A percentile compares a stretch with the other conserved stretches of the same genome.
Evolutionary conservation across 2,329 filamentous ascomycete species (phyloP).

Genomic region (Diaporthe velutina): DNA sequence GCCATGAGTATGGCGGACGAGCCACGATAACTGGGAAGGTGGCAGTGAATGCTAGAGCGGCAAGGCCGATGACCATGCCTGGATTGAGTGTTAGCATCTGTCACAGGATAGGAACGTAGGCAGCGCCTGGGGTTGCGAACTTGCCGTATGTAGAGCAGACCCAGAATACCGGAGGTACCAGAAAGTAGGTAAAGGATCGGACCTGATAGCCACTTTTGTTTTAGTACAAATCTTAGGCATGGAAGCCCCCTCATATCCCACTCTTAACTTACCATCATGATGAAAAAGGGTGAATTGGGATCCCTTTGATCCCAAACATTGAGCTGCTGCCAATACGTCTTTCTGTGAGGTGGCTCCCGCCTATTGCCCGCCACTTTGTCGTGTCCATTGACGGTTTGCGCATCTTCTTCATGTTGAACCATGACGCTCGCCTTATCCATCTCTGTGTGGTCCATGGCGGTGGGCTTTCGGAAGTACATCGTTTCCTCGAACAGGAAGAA

Average conservation of each 20-base stretch:
- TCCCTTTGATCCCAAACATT: background rate
- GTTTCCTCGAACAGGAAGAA: background rate
- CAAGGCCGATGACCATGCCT: background rate
- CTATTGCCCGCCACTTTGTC: background rate
- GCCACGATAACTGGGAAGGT: background rate
- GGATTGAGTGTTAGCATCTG: background rate
- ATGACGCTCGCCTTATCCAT: background rate
- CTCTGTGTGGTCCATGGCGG: background rate
- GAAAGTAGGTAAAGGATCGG: background rate
- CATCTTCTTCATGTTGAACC: background rate
- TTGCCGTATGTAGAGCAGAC: background rate
- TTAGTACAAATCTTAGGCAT: background rate
- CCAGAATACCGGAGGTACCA: background rate
- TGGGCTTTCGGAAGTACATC: background rate
- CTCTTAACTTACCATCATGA: background rate
- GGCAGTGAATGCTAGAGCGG: background rate
- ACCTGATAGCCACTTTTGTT: background rate
- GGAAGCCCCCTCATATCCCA: background rate
- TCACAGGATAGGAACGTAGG: background rate
- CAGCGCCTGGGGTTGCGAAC: background rate
- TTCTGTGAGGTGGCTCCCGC: background rate
- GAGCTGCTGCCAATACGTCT: background rate
- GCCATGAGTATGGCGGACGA: background rate
- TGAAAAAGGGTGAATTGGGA: background rate
- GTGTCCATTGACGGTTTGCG: background rate